Evolutionary conservation across 2,329 filamentous ascomycete species (phyloP), one percentile per base, ranked within the genome.

Genomic region (Delphinella strobiligena): DNA sequence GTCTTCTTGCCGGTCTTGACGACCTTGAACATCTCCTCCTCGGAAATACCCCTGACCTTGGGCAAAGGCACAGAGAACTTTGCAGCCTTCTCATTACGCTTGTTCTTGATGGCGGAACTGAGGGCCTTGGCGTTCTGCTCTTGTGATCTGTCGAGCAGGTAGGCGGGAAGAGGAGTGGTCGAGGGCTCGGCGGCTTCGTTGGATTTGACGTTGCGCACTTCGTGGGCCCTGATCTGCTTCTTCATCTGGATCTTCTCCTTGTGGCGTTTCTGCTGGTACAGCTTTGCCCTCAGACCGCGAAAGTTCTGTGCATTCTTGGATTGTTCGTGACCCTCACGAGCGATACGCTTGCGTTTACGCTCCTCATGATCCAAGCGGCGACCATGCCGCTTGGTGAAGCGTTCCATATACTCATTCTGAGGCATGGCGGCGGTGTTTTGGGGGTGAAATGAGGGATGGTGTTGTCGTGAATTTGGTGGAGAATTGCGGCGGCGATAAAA

Each of bases 181-280:
- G 78, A 78, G 45, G 88, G 83, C 62, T 91, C 82, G 52, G 81
- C 75, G 49, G 82, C 78, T 40, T 80, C 79, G 22, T 75, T 69
- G 7, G 82, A 84, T 68, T 96, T 94, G 70, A 96, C 79, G 58
- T 95, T 93, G 66, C 86, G 80, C 71, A 95, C 85, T 66, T 98
- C 91, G 69, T 94, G 85, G 33, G 85, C 82, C 66, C 83, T 85
- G 74, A 98, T 93, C 56, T 79, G 71, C 74, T 94, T 93, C 65
- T 82, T 82, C 82, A 94, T 88, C 74, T 93, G 86, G 60, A 94
- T 93, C 80, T 98, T 98, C 72, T 98, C 88, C 61, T 88, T 82
- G 68, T 87, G 84, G 18, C 91, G 78, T 71, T 88, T 86, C 75
- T 96, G 80, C 62, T 89, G 82, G 68, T 91, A 80, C 55, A 93